Base-by-base conservation (phyloP, 176 grass and related monocot genomes). In the Carex scoparia region DNA sequence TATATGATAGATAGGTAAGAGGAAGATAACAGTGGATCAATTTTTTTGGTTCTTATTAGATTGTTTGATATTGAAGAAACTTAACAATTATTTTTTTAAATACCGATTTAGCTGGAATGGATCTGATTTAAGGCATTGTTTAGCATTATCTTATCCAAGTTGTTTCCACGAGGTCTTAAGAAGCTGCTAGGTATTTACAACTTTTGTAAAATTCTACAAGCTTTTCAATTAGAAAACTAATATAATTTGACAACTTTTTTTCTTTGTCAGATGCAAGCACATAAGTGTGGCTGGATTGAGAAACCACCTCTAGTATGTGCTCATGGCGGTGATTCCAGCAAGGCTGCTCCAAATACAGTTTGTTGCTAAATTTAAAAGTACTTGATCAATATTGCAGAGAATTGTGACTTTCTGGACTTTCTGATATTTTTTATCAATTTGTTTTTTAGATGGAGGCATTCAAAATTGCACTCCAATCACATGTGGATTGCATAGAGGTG, bases 401-500 rank as follows among this genome's bases (percentile, higher is more conserved):
- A 6, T 27, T 3, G 31, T 51, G 4, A 10, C 19, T 66, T 70
- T 69, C 42, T 0, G 87, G 27, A 79, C 13, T 4, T 63, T 79
- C 28, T 58, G 2, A 35, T 37, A 33, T 58, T n/a, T 53, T 79
- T 55, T 79, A 79, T 23, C 23, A 23, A 23, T 79, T 11, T 58
- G 5, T 79, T 5, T 58, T 58, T 77, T 66, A 98, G 93, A 90
- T 98, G 89, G 88, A 92, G 19, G 93, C 95, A 54, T 98, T 91
- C 65, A 79, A 64, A 69, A 81, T 92, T 85, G 93, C 93, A 44
- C 81, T 98, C 19, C 83, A 89, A 15, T 80, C 88, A 6, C 91
- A 23, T 37, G 93, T 98, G 3, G 95, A 98, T 85, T 95, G 95
- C n/a, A 55, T 98, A 55, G 95, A 98, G 82, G 83, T 95, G 59